Base-by-base conservation (phyloP, 2,329 filamentous ascomycete genomes). In the Fusarium sublunatum region DNA sequence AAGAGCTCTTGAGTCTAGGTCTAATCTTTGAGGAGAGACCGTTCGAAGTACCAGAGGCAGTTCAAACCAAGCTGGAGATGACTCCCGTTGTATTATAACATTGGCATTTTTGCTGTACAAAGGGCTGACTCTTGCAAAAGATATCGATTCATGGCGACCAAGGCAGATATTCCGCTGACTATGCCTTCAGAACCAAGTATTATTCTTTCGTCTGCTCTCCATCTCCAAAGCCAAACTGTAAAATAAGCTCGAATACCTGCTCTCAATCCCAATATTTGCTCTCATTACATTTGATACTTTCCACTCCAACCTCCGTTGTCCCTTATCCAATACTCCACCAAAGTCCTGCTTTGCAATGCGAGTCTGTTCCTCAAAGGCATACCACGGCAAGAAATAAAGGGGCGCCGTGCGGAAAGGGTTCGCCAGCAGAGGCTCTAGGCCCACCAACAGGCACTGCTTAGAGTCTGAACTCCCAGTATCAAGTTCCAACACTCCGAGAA, bases 21-120 rank as follows among this genome's bases (percentile, higher is more conserved):
- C 61, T 84, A 29, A 59, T 84, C n/a, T 81, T 82, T 0, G 65
- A 64, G 2, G 83, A 86, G 72, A 75, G 62, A 49, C 75, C 74
- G 2, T 82, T 81, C 72, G 58, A 72, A 4, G 70, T 85, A 1
- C 72, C 77, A 24, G 74, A 78, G 10, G 74, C 76, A 28, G 55
- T 82, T 31, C 67, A 65, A 36, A 36, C 46, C 11, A 60, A 61
- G 5, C 50, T 82, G 31, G 61, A 61, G 11, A 81, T 81, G 74
- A 58, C 53, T 31, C 9, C 11, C 11, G 6, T n/a, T 19, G 32
- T 32, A 42, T 19, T 15, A 44, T 50, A 28, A 6, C 3, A 24
- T 26, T 25, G 29, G 7, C 13, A 15, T 8, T 6, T 19, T n/a
- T 5, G 8, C n/a, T 9, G 10, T 24, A 38, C 8, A 19, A 12